Conservation (phyloP, 2,329 filamentous ascomycete species). For the Graphilbum ipis-grandicollis region DNA sequence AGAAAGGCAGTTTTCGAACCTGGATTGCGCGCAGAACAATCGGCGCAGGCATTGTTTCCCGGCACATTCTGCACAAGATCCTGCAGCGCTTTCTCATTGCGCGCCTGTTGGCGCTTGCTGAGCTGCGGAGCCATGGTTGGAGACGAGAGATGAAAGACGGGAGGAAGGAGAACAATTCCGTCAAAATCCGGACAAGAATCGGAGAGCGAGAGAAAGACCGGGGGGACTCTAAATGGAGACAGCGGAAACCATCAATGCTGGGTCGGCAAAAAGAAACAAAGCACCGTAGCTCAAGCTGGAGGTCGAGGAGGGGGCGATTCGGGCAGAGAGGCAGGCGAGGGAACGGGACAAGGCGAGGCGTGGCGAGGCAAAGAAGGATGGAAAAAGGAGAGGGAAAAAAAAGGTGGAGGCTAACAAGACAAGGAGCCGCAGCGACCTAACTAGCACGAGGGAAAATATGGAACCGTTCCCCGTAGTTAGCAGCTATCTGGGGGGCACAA, state of each 20-base stretch:
- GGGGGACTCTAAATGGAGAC: too few relatives aligned
- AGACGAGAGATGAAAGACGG: background rate
- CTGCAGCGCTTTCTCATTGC: slow-evolving; percentile 83
- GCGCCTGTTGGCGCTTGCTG: slow-evolving; percentile 94
- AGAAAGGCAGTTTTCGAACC: slow-evolving; percentile 33
- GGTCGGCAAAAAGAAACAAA: too few relatives aligned
- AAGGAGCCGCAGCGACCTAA: background rate
- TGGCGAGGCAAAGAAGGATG: background rate
- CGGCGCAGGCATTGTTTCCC: slow-evolving; percentile 86
- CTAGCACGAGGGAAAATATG: background rate
- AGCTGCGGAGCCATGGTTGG: slow-evolving; percentile 41
- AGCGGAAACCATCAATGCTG: too few relatives aligned
- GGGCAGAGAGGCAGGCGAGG: too few relatives aligned
- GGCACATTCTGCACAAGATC: slow-evolving; percentile 69
- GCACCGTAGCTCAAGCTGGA: too few relatives aligned
- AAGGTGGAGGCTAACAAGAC: background rate
- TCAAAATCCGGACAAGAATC: too few relatives aligned
- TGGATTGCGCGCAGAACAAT: slow-evolving; percentile 84
- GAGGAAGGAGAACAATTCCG: background rate
- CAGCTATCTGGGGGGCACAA: too few relatives aligned
- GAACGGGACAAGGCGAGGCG: background rate
- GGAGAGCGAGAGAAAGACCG: background rate
- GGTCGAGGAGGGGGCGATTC: too few relatives aligned
- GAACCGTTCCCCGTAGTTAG: too few relatives aligned
- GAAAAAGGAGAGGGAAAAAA: background rate